These are phyloP conservation scores for Zygoascus hellenicus DNA, from an alignment of 1,139 yeast species.

Conservation along the genomic window DNA sequence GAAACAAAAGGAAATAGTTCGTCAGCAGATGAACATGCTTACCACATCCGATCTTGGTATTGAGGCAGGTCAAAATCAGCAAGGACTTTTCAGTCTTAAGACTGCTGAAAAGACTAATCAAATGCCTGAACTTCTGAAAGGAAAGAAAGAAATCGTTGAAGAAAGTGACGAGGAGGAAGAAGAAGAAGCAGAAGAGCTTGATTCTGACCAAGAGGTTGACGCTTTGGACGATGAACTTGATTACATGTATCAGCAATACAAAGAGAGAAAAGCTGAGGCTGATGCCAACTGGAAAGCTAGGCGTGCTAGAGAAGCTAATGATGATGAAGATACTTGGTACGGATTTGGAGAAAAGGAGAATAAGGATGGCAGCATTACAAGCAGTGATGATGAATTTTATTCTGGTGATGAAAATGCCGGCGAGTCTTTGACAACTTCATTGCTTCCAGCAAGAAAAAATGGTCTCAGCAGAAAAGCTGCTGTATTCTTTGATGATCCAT, in stretches of 20 bases:
- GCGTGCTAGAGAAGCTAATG: conserved; percentile 64
- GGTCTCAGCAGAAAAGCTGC: conserved; percentile 69
- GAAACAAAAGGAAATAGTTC: conserved; percentile 79
- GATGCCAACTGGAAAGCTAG: conserved; percentile 79
- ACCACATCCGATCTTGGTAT: conserved; percentile 91
- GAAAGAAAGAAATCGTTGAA: conserved; percentile 75
- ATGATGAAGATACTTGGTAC: conserved; percentile 56
- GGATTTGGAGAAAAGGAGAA: conserved; percentile 72
- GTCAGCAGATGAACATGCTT: conserved; percentile 96
- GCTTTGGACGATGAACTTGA: conserved; percentile 76
- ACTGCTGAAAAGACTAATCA: conserved; percentile 83
- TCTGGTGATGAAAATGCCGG: conserved; percentile 37
- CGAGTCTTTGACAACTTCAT: conserved; percentile 47
- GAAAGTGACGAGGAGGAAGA: conserved; percentile 42
- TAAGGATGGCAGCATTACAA: conserved; percentile 33
- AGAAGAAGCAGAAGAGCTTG: conserved; percentile 37
- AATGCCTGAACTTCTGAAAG: conserved; percentile 64
- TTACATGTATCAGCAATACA: conserved; percentile 70
- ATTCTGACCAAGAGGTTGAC: conserved; percentile 58
- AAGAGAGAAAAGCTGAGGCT: conserved; percentile 66
- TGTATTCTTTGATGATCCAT: conserved; percentile 70
- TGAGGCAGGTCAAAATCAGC: conserved; percentile 87
- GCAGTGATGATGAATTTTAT: conserved; percentile 33
- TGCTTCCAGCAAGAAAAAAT: conserved; percentile 42
- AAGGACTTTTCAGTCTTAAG: conserved; percentile 74